A percentile compares a stretch with the other conserved stretches of the same genome.
phyloP scores from a whole-genome alignment of 2,329 filamentous ascomycete genomes.

The Colletotrichum theobromicola region DNA sequence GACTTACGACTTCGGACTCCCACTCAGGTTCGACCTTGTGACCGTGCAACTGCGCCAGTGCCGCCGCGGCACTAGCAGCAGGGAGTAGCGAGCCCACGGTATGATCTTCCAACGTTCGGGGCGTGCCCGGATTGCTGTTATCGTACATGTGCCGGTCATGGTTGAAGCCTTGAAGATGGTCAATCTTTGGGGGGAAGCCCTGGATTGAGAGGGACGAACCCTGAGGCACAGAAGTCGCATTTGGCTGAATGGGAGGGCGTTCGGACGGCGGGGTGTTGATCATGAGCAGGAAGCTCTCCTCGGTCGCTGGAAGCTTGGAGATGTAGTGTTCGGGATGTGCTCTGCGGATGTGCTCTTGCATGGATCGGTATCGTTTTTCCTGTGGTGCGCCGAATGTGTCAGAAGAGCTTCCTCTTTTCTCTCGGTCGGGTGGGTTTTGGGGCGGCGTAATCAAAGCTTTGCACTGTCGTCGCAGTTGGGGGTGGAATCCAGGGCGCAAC shows the following conservation, averaged over 20 bases:
- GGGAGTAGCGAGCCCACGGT: constrained; percentile 66
- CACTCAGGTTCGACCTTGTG: constrained; percentile 78
- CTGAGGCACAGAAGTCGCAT: constrained; percentile 26
- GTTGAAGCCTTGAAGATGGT: constrained; percentile 52
- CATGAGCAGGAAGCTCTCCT: constrained; percentile 97
- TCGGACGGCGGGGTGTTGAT: constrained; percentile 82
- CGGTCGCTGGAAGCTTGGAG: constrained; percentile 94
- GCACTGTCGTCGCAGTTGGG: neutral
- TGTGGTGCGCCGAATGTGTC: constrained; percentile 42
- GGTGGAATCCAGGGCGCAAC: neutral
- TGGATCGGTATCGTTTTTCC: constrained; percentile 96
- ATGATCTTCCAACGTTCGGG: constrained; percentile 73
- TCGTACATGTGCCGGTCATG: constrained; percentile 71
- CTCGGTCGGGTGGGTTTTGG: neutral
- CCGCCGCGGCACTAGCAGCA: constrained; percentile 81
- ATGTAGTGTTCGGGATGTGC: constrained; percentile 98
- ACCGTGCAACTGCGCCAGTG: constrained; percentile 81
- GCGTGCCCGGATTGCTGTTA: constrained; percentile 70
- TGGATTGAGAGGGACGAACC: constrained; percentile 23
- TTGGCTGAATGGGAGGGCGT: constrained; percentile 32
- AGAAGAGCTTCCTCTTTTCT: constrained; percentile 23
- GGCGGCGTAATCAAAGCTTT: constrained; percentile 8
- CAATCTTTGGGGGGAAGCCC: constrained; percentile 24
- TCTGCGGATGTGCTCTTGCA: constrained; percentile 98
- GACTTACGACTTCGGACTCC: constrained; percentile 77